Evolutionary conservation across 2,329 filamentous ascomycete genomes (phyloP), one percentile per base, ranked within the genome.

Genomic region (Arthrinium phaeospermum): DNA sequence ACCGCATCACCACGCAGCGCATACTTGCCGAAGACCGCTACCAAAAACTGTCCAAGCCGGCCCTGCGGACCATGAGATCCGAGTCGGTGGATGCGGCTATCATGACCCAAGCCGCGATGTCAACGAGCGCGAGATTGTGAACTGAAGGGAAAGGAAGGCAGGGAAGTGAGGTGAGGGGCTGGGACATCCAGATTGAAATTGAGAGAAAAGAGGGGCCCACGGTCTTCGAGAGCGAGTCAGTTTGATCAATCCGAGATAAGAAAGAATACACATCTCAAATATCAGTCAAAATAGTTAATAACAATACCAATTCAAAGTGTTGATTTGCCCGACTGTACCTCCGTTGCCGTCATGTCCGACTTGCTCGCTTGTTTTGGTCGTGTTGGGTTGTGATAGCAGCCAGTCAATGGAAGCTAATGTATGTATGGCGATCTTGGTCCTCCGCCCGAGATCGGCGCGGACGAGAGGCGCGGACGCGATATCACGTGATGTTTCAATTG

Each of bases 1-100:
- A 86, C 68, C 80, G 85, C 12, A 79, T 85, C 53, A 87, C 85
- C 4, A 86, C 84, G 0, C 77, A 79, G 72, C 78, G 82, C 57
- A 75, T 85, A 64, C 67, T 80, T 5, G 77, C 75, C 3, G 83
- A 83, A 72, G 78, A 78, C 51, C 76, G 81, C 5, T 80, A 80
- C 57, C 22, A 24, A 30, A 57, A 41, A n/a, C 45, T 70, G 41
- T 27, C 41, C 13, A 14, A 68, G 8, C 67, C 37, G 22, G 67
- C 53, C 53, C 13, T 64, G 57, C 57, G 34, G 16, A 64, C 57
- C 57, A 41, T 64, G 57, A 7, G 34, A 64, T 64, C 57, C 30
- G 34, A 24, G 22, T 24, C 34, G 34, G 22, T 41, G 34, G 41
- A 34, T 34, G 57, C 41, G 19, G 57, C 57, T 30, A 37, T 61